Base-by-base conservation (phyloP, 345 rosid species). In the Sisymbrium altissimum region DNA sequence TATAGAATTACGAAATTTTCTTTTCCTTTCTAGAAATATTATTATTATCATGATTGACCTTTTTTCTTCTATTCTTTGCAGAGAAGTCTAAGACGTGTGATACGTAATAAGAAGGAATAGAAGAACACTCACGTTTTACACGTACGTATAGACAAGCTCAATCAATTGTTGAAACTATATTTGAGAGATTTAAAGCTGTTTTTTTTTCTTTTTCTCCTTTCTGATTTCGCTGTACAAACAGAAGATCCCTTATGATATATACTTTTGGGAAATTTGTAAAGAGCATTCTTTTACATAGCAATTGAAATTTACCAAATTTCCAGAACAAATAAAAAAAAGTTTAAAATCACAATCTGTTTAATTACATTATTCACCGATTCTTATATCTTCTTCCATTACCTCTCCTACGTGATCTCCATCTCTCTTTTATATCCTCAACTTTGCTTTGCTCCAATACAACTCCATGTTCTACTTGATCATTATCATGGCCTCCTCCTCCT, bases 341-440 rank as follows among this genome's bases (percentile, higher is more conserved):
- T 23, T 32, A 13, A 9, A 38, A 58, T 30, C 10, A 58, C 1
- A 59, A 6, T 58, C 67, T 66, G 10, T 10, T 57, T 57, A 13
- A 3, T 58, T 19, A 49, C 32, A 21, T 49, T 30, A 9, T 50
- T 35, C 3, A 46, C 13, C 58, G 7, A 66, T 48, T 67, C 5
- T 18, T 15, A 23, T 65, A 54, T 57, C 44, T 66, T 21, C 41
- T 74, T 14, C 67, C 25, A 8, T 9, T 25, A 57, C 2, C 57
- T 13, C 62, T 75, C 63, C 73, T 72, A 54, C 23, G 69, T 1
- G 32, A 75, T 60, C 68, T 60, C 74, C 69, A 75, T 33, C 64
- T 75, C 59, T 61, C 74, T 6, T 76, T 69, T 17, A 76, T 69
- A 33, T 62, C 56, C 27, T 62, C 75, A 25, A 12, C 49, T 53